A percentile compares a stretch with the other conserved stretches of the same genome.
Evolutionary conservation across 805 yeast species (phyloP).

Genomic region (Metschnikowia drakensbergensis): DNA sequence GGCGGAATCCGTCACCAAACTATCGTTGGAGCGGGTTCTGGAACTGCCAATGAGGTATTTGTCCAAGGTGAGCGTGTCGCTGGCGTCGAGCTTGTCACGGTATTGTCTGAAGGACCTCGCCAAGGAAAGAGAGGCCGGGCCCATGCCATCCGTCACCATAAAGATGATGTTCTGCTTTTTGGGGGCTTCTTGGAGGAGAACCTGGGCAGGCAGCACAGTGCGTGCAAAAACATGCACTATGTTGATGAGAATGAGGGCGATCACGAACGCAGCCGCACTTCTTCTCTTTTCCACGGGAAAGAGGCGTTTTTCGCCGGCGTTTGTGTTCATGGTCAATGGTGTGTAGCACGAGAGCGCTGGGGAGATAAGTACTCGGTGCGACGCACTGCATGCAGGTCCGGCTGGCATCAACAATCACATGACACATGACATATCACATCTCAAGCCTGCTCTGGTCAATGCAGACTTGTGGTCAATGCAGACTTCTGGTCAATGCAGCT

Average conservation of each 20-base stretch:
- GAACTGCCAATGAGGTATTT: slow-evolving; percentile 74
- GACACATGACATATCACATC: no score
- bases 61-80: slow-evolving; percentile 61
- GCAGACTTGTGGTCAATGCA: no score
- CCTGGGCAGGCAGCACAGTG: not conserved
- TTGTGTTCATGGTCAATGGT: not conserved
- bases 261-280: not conserved
- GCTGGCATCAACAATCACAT: no score
- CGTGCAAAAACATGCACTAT: not conserved
- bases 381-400: not conserved
- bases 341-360: not conserved
- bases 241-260: not conserved
- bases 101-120: slow-evolving; percentile 72
- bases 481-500: no score
- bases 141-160: slow-evolving; percentile 95
- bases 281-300: not conserved
- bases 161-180: slow-evolving; percentile 72
- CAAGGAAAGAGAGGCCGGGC: slow-evolving; percentile 79
- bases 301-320: not conserved
- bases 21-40: slow-evolving; percentile 73
- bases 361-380: not conserved
- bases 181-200: not conserved
- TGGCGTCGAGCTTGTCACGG: slow-evolving; percentile 49
- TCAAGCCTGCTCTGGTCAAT: no score
- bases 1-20: slow-evolving; percentile 89